Evolutionary conservation across 2,329 filamentous ascomycete species (phyloP), one percentile per base, ranked within the genome.

Genomic region (Leptographium procerum): DNA sequence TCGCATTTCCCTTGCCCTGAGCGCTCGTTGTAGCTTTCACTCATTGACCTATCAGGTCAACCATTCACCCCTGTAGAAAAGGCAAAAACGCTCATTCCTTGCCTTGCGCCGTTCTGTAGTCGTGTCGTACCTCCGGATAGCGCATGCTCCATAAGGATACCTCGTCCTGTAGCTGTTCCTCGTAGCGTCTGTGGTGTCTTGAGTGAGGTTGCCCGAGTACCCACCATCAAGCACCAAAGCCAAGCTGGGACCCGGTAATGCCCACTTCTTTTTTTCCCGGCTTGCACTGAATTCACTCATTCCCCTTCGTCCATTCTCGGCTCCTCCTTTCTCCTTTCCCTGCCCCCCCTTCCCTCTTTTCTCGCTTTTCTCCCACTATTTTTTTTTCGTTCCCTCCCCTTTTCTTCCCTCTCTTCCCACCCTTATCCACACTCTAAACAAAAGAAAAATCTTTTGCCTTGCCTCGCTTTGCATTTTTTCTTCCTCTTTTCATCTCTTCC

Each of bases 251-350:
- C 53, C 54, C 57, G 57, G 52, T 34, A 48, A 29, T 57, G 24
- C 55, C 58, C 58, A 59, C 58, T 57, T 59, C 40, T 58, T 60
- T 57, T 62, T 62, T 61, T 61, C 57, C 59, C 55, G 59, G 52
- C 58, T 61, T 59, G 48, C 60, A 57, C 56, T 57, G 55, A 62
- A 63, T 61, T 62, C 62, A 63, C 62, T 54, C 62, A 63, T 58
- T 63, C 61, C 62, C 62, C 61, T 62, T 63, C 62, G 62, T 58
- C 61, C 61, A 61, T 62, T 62, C 62, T 62, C 62, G 62, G 61
- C 62, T 62, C 59, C 61, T 61, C 61, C 58, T 61, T 62, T 61
- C 60, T 62, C 60, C 60, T 60, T 61, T 57, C 57, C 57, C 56
- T 55, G 28, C 51, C 57, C 55, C 58, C 51, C 22, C 8, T 45